phyloP scores from a whole-genome alignment of 768 basidiomycete species.

The Leccinum incarnatum region DNA sequence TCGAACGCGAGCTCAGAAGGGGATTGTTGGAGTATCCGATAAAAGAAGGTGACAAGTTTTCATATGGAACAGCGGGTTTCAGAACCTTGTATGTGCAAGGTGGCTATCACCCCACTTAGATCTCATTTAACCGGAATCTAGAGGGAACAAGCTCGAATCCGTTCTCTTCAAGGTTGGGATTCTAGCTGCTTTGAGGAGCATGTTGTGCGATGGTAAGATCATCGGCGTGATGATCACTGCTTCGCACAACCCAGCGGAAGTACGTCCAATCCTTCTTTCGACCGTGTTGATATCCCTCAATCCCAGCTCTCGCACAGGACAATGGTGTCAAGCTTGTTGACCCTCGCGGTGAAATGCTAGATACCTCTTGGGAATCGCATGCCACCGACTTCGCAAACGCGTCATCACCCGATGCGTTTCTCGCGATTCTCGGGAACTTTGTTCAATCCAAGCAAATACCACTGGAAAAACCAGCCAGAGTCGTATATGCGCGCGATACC shows the following conservation, averaged over 20 bases:
- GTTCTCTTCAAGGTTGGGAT: constrained; percentile 94
- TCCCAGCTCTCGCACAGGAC: constrained; percentile 53
- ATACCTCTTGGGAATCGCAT: constrained; percentile 86
- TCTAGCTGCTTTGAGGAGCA: constrained; percentile 87
- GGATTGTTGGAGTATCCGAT: constrained; percentile 68
- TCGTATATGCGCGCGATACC: constrained; percentile 92
- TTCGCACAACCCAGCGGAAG: constrained; percentile 98
- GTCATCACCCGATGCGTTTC: constrained; percentile 66
- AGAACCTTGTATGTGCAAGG: constrained; percentile 69
- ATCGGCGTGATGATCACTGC: constrained; percentile 99
- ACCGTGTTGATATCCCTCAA: neutral
- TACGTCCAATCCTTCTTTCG: constrained; percentile 34
- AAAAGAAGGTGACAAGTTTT: constrained; percentile 63
- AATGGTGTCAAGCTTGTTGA: constrained; percentile 99
- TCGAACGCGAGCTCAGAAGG: constrained; percentile 43
- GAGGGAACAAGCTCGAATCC: constrained; percentile 72
- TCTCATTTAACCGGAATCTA: constrained; percentile 30
- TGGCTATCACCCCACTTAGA: constrained; percentile 2
- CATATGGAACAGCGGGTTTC: constrained; percentile 96
- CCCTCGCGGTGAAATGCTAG: constrained; percentile 96
- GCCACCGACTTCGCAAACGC: constrained; percentile 89
- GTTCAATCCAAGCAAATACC: constrained; percentile 71
- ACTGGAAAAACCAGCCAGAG: constrained; percentile 68
- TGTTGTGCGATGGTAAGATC: constrained; percentile 83
- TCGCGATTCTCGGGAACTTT: constrained; percentile 59